Evolutionary conservation across 2,329 filamentous ascomycete species (phyloP).

Genomic region (Trichoderma arundinaceum): DNA sequence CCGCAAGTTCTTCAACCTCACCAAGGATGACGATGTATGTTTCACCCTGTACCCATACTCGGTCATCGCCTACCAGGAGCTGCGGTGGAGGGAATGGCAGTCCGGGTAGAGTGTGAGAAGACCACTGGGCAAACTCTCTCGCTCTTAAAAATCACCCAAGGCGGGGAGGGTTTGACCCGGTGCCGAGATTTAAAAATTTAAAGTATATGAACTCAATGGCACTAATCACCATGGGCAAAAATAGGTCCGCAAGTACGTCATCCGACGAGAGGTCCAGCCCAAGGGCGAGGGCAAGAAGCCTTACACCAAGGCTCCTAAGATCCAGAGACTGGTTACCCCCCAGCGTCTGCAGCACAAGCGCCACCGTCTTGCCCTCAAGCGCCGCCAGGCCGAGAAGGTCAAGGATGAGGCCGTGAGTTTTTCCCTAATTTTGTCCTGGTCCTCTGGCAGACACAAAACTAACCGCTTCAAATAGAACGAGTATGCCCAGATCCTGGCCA

Average conservation of each 20-base stretch:
- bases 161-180: constrained; percentile 4
- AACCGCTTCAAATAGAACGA: constrained; percentile 75
- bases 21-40: constrained; percentile 99
- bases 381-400: constrained; percentile 92
- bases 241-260: constrained; percentile 99
- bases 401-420: constrained; percentile 96
- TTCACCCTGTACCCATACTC: constrained; percentile 58
- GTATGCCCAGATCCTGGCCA: constrained; percentile 94
- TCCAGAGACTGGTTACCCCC: constrained; percentile 98
- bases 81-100: constrained; percentile 52
- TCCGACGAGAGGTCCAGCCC: constrained; percentile 95
- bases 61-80: constrained; percentile 73
- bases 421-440: constrained; percentile 11
- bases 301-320: constrained; percentile 99
- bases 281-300: constrained; percentile 97
- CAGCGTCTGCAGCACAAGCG: constrained; percentile 99
- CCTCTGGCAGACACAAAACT: constrained; percentile 46
- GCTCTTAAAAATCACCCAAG: not conserved
- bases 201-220: constrained; percentile 35
- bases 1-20: constrained; percentile 98
- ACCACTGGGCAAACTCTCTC: not conserved
- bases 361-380: constrained; percentile 97
- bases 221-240: constrained; percentile 49
- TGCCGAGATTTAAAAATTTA: constrained; percentile 35
- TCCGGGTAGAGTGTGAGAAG: constrained; percentile 66